Base-by-base conservation (phyloP, 2,329 filamentous ascomycete species). In the Neurospora crassa region DNA sequence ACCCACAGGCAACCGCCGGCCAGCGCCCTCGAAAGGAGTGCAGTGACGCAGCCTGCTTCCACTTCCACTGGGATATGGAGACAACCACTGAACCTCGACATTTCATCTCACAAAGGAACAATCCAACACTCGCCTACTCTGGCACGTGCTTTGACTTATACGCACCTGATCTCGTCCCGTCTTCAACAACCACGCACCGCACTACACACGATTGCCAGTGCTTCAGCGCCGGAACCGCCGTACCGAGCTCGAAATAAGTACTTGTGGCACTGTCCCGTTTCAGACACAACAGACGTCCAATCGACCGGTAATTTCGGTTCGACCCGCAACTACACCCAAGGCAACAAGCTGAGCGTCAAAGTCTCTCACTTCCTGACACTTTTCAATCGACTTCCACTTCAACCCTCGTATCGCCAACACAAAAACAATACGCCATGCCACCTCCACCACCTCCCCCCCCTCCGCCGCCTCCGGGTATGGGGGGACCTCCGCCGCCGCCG, bases 361-460 rank as follows among this genome's bases (percentile, higher is more conserved):
- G 53, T 63, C 53, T 63, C 53, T 34, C 29, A 63, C 53, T 63
- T 34, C 53, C 24, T 10, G 14, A 63, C 53, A 1, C 53, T 2
- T 37, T 5, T 4, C 7, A 2, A 63, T 18, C 2, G 53, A 63
- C 53, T 34, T 18, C 2, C 24, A 63, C 53, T 34, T 63, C 16
- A 37, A 63, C 53, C 34, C 24, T 63, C 53, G 10, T 2, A 37
- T 63, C 16, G 11, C 24, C 53, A 63, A 63, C 24, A n/a, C 14
- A 63, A 63, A 63, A 16, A 2, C 16, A 63, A 63, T 18, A 63
- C 69, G 69, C 40, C 67, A 83, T 84, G 81, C 82, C 83, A 77
- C 87, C 89, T 67, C 90, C 91, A 2, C 91, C 91, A 12, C 91
- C 91, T 1, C 92, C 91, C 42, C 91, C 90, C 53, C 88, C 90